Base-by-base conservation (phyloP, 805 yeast genomes). In the Candida insectalens region DNA sequence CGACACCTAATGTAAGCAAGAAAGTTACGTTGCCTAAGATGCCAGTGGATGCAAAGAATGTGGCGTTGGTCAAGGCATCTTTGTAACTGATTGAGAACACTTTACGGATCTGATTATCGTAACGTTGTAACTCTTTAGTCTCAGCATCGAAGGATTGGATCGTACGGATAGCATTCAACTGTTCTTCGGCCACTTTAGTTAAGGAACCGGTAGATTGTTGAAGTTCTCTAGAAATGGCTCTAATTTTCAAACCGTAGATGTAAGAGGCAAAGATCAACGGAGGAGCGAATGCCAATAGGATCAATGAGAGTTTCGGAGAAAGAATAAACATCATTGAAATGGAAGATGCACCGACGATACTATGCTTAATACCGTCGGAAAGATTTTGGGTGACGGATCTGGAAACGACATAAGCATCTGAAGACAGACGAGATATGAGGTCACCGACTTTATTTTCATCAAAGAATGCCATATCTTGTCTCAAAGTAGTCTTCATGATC, bases 371-470 rank as follows among this genome's bases (percentile, higher is more conserved):
- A 26, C 97, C 97, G 53, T 88, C 97, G 20, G 94, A 80, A 26
- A 89, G 69, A 53, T 89, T 88, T 44, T 82, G 88, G 26, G 96
- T 84, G 19, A 89, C 74, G 0, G 95, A 76, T 47, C 80, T 74
- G 4, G 95, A 73, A 13, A 88, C 95, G 30, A 89, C 83, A 35
- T 83, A 85, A 1, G 96, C 85, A 55, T 89, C 97, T 20, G 84
- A 77, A 6, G 94, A 79, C 23, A 88, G 63, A 40, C 97, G 65
- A 6, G 95, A 84, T 26, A 88, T 85, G 49, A 88, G 63, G 54
- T 88, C 97, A 30, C 97, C 97, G 3, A 88, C 94, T 41, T 88
- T 74, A 40, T 92, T 88, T 19, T 79, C 77, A 50, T 89, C 97
- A 48, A 83, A 76, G 50, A 89, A 88, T 45, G 83, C 82, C 36